Conservation (phyloP, 768 basidiomycete species). For the Tricholoma matsutake region DNA sequence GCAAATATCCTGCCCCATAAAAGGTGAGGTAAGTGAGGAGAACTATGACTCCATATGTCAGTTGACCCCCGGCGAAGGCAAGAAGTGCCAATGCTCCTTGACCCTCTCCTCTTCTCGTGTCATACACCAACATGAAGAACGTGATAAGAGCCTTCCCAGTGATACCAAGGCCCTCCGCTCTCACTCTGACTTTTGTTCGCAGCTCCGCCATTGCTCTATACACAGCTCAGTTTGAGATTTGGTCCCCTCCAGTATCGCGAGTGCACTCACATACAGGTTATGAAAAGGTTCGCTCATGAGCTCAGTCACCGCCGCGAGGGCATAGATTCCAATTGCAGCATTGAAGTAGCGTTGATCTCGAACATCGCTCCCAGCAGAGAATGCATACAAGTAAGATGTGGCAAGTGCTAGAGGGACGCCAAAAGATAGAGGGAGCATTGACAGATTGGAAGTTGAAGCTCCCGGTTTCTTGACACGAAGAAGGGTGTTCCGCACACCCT, state of each 20-base stretch:
- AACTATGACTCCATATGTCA: conserved; percentile 63
- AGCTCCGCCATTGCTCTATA: conserved; percentile 64
- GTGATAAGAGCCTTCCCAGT: conserved; percentile 70
- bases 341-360: conserved; percentile 62
- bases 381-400: conserved; percentile 51
- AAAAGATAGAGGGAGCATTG: conserved; percentile 61
- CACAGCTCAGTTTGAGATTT: background rate
- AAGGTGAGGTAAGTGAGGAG: conserved; percentile 51
- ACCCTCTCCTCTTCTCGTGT: conserved; percentile 26
- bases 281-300: conserved; percentile 82
- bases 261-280: conserved; percentile 47
- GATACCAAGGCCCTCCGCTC: conserved; percentile 84
- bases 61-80: conserved; percentile 86
- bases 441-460: conserved; percentile 42
- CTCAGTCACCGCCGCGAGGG: conserved; percentile 71
- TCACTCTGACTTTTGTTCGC: conserved; percentile 67
- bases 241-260: background rate
- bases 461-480: conserved; percentile 47
- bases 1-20: conserved; percentile 34
- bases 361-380: conserved; percentile 50
- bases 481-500: conserved; percentile 86
- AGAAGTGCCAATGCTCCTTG: conserved; percentile 56
- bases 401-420: conserved; percentile 63
- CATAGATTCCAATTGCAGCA: conserved; percentile 65
- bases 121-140: conserved; percentile 59